A percentile compares a stretch with the other conserved stretches of the same genome.
Evolutionary conservation across 148 eudicot species (phyloP).

Genomic region (Arbutus unedo): DNA sequence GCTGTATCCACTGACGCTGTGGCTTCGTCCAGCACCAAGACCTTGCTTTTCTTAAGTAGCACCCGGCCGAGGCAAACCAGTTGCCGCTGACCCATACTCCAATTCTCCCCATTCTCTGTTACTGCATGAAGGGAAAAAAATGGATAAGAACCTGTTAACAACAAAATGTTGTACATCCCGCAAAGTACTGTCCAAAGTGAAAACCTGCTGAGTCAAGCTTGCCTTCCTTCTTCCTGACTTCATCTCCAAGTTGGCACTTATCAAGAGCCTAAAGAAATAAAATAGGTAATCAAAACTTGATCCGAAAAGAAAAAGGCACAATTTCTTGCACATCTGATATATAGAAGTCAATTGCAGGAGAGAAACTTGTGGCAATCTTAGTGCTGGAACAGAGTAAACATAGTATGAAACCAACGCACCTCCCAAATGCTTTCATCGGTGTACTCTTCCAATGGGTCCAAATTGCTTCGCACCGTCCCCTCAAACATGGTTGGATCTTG

Average conservation of each 20-base stretch:
- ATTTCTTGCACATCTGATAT: neutral
- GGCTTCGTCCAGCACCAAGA: constrained; percentile 59
- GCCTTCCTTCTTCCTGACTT: constrained; percentile 69
- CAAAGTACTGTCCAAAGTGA: neutral
- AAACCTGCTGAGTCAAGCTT: constrained; percentile 80
- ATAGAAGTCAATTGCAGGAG: neutral
- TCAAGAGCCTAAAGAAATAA: constrained; percentile 62
- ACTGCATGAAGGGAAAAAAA: constrained; percentile 33
- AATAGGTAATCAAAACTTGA: neutral
- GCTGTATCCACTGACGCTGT: constrained; percentile 66
- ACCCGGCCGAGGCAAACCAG: constrained; percentile 60
- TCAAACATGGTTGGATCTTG: constrained; percentile 74
- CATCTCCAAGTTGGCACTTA: constrained; percentile 87
- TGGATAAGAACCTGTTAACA: neutral
- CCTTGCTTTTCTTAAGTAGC: constrained; percentile 49
- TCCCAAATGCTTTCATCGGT: constrained; percentile 65
- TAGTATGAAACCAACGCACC: constrained; percentile 21
- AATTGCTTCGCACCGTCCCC: constrained; percentile 59
- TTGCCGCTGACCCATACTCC: constrained; percentile 67
- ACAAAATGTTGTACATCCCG: neutral
- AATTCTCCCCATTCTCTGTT: constrained; percentile 53
- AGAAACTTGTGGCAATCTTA: neutral
- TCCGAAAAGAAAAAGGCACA: neutral
- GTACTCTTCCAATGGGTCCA: constrained; percentile 64
- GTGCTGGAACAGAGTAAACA: neutral